These are phyloP conservation scores for Heliosperma pusillum DNA, from an alignment of 148 eudicot species.

Conservation along the genomic window DNA sequence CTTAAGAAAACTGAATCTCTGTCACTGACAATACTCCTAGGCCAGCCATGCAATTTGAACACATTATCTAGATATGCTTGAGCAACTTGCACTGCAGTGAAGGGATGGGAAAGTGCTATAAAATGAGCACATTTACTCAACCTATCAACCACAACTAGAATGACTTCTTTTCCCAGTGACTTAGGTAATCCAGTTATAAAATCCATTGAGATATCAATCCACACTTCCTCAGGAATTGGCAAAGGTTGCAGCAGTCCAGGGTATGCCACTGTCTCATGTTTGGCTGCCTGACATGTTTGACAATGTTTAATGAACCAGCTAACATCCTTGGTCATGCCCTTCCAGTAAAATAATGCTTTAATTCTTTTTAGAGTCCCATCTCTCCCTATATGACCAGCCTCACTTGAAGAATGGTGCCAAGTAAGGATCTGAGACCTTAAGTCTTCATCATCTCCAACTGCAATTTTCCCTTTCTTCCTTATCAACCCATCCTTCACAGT, in stretches of 20 bases:
- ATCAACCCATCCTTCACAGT: not conserved
- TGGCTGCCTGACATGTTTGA: constrained; percentile 7
- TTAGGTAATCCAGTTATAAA: not conserved
- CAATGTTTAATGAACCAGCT: too few relatives aligned
- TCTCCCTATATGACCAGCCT: not conserved
- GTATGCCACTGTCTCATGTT: not conserved
- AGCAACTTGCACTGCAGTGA: not conserved
- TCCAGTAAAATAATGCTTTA: not conserved
- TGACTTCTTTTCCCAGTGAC: not conserved
- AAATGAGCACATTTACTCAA: not conserved
- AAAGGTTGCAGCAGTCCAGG: constrained; percentile 5
- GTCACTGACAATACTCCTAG: not conserved
- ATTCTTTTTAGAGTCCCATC: not conserved
- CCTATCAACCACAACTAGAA: not conserved
- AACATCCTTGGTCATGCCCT: too few relatives aligned
- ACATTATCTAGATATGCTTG: not conserved
- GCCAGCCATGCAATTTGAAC: too few relatives aligned
- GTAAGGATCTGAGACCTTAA: too few relatives aligned
- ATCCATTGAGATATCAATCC: not conserved
- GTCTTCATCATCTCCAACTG: not conserved
- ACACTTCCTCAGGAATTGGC: not conserved
- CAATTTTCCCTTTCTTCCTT: too few relatives aligned
- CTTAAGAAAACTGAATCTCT: not conserved
- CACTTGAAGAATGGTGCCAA: not conserved
- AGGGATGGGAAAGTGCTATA: not conserved